phyloP scores from a whole-genome alignment of 495 filamentous ascomycete genomes.

The Penicillium roqueforti region DNA sequence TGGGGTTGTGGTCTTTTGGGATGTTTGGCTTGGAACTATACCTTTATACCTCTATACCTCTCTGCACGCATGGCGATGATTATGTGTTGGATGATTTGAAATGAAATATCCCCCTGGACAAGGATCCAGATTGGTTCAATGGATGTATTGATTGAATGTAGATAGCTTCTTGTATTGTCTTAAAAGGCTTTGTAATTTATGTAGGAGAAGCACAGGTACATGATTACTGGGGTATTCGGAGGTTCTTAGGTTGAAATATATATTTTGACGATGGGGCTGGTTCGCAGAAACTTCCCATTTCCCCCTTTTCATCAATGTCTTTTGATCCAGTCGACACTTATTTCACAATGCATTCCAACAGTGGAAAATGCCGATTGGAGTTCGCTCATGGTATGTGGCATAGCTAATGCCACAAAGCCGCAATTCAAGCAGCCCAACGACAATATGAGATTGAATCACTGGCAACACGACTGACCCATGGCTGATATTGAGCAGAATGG shows the following conservation, averaged over 20 bases:
- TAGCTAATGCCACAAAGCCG: not conserved
- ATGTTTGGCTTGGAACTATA: not conserved
- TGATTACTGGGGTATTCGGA: not conserved
- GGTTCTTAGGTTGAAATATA: not conserved
- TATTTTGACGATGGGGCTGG: too few relatives aligned
- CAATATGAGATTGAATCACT: too few relatives aligned
- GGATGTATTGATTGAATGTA: not conserved
- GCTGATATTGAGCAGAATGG: too few relatives aligned
- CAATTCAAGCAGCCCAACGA: not conserved
- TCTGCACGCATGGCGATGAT: constrained; percentile 2
- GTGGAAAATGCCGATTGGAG: not conserved
- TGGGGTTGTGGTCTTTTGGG: not conserved
- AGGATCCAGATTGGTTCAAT: not conserved
- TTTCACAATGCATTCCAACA: not conserved
- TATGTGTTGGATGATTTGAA: constrained; percentile 9
- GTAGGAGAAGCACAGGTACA: not conserved
- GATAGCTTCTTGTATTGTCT: not conserved
- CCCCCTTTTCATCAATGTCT: not conserved
- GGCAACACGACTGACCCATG: too few relatives aligned
- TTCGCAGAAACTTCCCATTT: too few relatives aligned
- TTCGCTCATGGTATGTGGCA: not conserved
- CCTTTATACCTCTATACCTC: not conserved
- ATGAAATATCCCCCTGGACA: not conserved
- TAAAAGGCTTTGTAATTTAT: not conserved
- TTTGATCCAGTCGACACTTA: not conserved